Percentiles rank a stretch among this genome's conserved stretches.
phyloP scores from a whole-genome alignment of 352 stramenopile genomes.

The Pilasporangium apinafurcum region DNA sequence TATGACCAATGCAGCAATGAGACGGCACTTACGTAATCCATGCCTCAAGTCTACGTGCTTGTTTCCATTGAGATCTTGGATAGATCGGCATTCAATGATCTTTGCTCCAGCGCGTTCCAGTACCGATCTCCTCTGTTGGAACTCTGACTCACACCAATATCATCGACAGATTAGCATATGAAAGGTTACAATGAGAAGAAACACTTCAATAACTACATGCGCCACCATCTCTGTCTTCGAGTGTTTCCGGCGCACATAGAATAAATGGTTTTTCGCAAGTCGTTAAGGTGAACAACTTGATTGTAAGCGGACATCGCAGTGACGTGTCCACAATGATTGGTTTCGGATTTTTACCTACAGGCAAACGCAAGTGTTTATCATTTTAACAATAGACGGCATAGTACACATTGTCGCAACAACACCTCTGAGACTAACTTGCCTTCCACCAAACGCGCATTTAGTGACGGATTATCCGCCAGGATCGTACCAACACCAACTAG shows the following conservation, averaged over 20 bases:
- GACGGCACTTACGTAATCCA: constrained; percentile 37
- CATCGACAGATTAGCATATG: not conserved
- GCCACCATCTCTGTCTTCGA: not conserved
- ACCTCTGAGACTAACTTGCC: constrained; percentile 13
- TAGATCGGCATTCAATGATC: constrained; percentile 29
- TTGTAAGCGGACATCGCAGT: constrained; percentile 50
- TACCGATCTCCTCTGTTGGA: constrained; percentile 17
- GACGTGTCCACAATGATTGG: constrained; percentile 74
- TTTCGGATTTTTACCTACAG: constrained; percentile 44
- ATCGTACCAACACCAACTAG: constrained; percentile 85
- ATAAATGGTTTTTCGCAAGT: constrained; percentile 70
- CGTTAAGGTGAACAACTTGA: constrained; percentile 74
- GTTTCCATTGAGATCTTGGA: constrained; percentile 5
- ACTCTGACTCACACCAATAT: constrained; percentile 13
- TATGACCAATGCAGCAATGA: not conserved
- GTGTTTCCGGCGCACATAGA: constrained; percentile 18
- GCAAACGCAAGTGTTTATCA: not conserved
- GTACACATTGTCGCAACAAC: not conserved
- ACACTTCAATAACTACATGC: not conserved
- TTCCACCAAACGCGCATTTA: constrained; percentile 65
- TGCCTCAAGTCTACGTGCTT: constrained; percentile 48
- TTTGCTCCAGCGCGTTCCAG: constrained; percentile 40
- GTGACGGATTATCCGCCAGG: constrained; percentile 81
- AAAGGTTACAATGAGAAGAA: not conserved
- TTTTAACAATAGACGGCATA: not conserved